These are phyloP conservation scores for Daldinia bambusicola DNA, from an alignment of 495 filamentous ascomycete species.

Conservation along the genomic window DNA sequence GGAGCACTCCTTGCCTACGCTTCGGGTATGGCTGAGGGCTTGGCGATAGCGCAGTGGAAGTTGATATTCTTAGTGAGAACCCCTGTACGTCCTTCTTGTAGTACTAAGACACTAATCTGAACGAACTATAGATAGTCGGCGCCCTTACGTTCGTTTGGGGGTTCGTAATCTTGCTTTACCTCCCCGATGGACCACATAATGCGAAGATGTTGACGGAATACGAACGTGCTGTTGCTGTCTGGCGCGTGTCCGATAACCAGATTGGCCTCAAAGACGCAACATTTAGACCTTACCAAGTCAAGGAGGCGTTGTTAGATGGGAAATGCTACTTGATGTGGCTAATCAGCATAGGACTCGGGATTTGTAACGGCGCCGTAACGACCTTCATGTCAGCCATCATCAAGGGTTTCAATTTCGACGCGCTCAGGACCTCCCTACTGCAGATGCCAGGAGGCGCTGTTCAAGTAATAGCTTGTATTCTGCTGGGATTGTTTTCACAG, in stretches of 20 bases:
- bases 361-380: slow-evolving; percentile 59
- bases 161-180: slow-evolving; percentile 49
- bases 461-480: slow-evolving; percentile 50
- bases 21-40: slow-evolving; percentile 35
- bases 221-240: slow-evolving; percentile 43
- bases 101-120: background rate
- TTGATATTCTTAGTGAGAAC: slow-evolving; percentile 39
- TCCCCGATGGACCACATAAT: slow-evolving; percentile 48
- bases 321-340: slow-evolving; percentile 53
- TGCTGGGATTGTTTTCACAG: slow-evolving; percentile 55
- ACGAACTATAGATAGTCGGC: slow-evolving; percentile 51
- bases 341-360: slow-evolving; percentile 54
- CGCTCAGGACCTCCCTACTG: slow-evolving; percentile 53
- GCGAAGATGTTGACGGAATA: slow-evolving; percentile 43
- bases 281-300: slow-evolving; percentile 53
- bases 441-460: slow-evolving; percentile 60
- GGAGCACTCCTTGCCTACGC: slow-evolving; percentile 41
- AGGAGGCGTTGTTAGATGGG: slow-evolving; percentile 54
- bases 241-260: slow-evolving; percentile 45
- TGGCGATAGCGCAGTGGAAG: slow-evolving; percentile 44
- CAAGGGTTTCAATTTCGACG: slow-evolving; percentile 52
- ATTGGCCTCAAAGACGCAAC: slow-evolving; percentile 43
- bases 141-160: slow-evolving; percentile 59
- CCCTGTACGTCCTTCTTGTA: background rate
- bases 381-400: slow-evolving; percentile 61